phyloP scores from a whole-genome alignment of 257 asterid genomes.

The Solanum etuberosum region DNA sequence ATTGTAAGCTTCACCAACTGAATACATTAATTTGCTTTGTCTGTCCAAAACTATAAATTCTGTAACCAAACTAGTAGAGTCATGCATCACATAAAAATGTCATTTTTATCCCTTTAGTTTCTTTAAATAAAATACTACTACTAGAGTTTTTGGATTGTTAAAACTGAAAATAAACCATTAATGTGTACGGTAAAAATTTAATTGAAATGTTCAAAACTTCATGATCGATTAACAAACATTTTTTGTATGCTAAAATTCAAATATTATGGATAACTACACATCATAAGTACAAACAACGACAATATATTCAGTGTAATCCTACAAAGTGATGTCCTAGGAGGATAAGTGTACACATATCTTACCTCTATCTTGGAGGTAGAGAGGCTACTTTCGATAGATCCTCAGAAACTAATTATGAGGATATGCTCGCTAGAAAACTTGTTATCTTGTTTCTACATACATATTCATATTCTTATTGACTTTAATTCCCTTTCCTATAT shows the following conservation, averaged over 20 bases:
- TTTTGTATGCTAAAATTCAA: background rate
- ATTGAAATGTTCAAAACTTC: background rate
- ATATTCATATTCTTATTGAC: background rate
- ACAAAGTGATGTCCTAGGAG: no score
- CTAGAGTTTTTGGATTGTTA: background rate
- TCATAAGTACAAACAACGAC: background rate
- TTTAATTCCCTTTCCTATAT: background rate
- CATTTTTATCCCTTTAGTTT: background rate
- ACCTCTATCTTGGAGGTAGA: background rate
- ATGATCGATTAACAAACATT: background rate
- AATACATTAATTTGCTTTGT: background rate
- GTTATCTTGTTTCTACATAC: background rate
- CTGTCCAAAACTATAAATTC: background rate
- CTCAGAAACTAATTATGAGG: accelerated
- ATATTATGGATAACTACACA: background rate
- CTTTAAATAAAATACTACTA: background rate
- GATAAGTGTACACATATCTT: background rate
- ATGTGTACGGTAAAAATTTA: no score
- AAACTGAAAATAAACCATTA: background rate
- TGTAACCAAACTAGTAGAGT: background rate
- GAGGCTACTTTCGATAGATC: no score
- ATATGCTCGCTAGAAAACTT: background rate
- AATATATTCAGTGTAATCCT: no score
- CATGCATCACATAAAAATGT: background rate
- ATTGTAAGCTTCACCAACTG: background rate